Percentiles rank a stretch among this genome's conserved stretches.
Conservation (phyloP, 1,284 basidiomycete species). For the Cutaneotrichosporon spelunceum region DNA sequence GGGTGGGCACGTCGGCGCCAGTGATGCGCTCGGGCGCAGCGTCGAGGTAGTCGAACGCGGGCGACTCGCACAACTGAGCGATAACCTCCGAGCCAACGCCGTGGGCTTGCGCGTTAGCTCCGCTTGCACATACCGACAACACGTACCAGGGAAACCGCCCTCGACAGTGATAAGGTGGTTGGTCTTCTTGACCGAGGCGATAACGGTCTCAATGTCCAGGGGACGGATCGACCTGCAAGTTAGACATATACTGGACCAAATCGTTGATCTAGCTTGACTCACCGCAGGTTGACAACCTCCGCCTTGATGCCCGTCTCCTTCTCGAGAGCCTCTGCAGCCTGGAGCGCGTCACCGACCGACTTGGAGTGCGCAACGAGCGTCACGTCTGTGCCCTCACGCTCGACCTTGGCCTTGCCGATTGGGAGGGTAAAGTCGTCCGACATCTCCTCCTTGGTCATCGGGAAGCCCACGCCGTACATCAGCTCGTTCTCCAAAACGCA, state of each 20-base stretch:
- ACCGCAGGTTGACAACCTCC: constrained; percentile 96
- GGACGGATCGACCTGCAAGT: constrained; percentile 73
- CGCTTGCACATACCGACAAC: no score
- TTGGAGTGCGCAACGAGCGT: constrained; percentile 97
- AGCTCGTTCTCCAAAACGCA: constrained; percentile 99
- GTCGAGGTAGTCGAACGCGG: constrained; percentile 95
- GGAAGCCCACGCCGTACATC: constrained; percentile 95
- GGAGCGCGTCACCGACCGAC: constrained; percentile 88
- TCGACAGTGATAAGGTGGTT: constrained; percentile 93
- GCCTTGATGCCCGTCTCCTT: constrained; percentile 93
- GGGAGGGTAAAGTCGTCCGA: constrained; percentile 90
- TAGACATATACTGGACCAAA: no score
- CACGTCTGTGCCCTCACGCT: constrained; percentile 86
- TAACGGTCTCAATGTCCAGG: constrained; percentile 95
- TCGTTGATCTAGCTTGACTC: no score
- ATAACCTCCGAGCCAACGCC: constrained; percentile 98
- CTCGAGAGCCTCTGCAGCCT: constrained; percentile 86
- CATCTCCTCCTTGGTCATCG: constrained; percentile 90
- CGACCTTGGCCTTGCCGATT: constrained; percentile 97
- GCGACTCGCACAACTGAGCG: constrained; percentile 91
- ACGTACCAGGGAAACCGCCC: constrained; percentile 99
- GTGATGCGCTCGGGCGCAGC: constrained; percentile 96
- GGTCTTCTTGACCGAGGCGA: constrained; percentile 95
- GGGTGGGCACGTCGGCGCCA: constrained; percentile 92
- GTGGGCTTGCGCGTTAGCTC: no score